Evolutionary conservation across 441 rosid species (phyloP).

Genomic region (Adansonia madagascariensis): DNA sequence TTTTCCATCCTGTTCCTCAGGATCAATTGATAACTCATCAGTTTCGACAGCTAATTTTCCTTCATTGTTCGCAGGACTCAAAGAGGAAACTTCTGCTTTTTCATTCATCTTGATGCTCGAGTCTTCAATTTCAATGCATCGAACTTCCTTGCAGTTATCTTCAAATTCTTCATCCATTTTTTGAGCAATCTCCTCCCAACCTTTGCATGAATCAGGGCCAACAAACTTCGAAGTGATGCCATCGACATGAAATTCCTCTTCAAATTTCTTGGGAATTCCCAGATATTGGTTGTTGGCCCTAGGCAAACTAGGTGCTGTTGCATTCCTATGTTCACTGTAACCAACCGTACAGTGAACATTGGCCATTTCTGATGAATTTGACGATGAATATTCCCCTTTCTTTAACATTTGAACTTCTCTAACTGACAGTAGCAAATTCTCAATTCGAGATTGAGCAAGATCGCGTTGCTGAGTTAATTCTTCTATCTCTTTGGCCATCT

Average conservation of each 20-base stretch:
- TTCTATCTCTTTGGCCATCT: conserved; percentile 78
- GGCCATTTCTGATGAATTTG: conserved; percentile 41
- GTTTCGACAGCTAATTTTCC: conserved; percentile 18
- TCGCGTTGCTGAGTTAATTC: conserved; percentile 72
- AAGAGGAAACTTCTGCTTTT: conserved; percentile 20
- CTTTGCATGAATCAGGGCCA: conserved; percentile 37
- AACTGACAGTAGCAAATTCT: conserved; percentile 52
- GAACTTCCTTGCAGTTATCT: conserved; percentile 60
- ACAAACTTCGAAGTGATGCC: conserved; percentile 45
- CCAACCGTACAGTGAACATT: conserved; percentile 36
- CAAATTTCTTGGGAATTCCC: conserved; percentile 42
- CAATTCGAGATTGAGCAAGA: conserved; percentile 66
- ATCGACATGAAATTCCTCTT: conserved; percentile 56
- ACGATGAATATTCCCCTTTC: conserved; percentile 44
- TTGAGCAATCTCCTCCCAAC: conserved; percentile 51
- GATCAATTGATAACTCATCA: not conserved
- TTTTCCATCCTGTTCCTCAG: conserved; percentile 34
- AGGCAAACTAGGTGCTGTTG: conserved; percentile 33
- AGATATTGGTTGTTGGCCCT: conserved; percentile 37
- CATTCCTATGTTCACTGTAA: conserved; percentile 40
- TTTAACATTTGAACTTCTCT: conserved; percentile 51
- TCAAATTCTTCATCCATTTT: conserved; percentile 42
- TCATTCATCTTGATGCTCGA: conserved; percentile 33
- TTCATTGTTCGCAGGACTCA: conserved; percentile 28
- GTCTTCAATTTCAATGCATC: conserved; percentile 50